phyloP scores from a whole-genome alignment of 192 early-diverging fungal genomes.

The Coemansia sp. region DNA sequence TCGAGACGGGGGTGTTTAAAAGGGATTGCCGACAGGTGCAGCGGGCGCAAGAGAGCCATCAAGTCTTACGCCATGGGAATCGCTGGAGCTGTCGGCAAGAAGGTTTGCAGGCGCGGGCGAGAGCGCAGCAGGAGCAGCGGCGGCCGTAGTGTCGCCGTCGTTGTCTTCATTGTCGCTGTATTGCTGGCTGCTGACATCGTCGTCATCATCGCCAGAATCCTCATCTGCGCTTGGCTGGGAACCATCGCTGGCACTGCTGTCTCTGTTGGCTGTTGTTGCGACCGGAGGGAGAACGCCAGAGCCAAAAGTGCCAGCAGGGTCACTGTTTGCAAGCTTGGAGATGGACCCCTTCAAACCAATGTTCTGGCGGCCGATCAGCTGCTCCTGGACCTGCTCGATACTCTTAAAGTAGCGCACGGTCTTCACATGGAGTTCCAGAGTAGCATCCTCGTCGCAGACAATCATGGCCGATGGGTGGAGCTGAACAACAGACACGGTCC shows the following conservation, averaged over 20 bases:
- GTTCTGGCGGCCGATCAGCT: slow-evolving; percentile 71
- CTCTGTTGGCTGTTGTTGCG: neutral
- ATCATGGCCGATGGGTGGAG: slow-evolving; percentile 77
- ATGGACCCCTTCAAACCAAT: slow-evolving; percentile 66
- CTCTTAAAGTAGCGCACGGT: slow-evolving; percentile 88
- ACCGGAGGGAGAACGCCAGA: neutral
- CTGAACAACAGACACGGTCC: slow-evolving; percentile 84
- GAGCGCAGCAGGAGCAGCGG: neutral
- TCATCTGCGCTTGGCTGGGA: slow-evolving; percentile 5
- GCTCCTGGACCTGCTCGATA: slow-evolving; percentile 80
- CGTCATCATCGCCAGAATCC: neutral
- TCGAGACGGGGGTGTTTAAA: slow-evolving; percentile 54
- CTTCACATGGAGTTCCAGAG: slow-evolving; percentile 84
- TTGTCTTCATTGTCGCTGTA: slow-evolving; percentile 4
- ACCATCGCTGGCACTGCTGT: slow-evolving; percentile 2
- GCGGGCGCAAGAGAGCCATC: slow-evolving; percentile 29
- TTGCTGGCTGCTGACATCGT: neutral
- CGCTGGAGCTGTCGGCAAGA: slow-evolving; percentile 36
- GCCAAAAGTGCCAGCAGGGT: neutral
- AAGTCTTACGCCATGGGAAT: slow-evolving; percentile 16
- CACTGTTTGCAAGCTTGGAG: slow-evolving; percentile 27
- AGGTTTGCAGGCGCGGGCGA: slow-evolving; percentile 3
- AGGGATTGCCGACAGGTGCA: slow-evolving; percentile 50
- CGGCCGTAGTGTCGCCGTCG: neutral
- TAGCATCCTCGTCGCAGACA: slow-evolving; percentile 88